phyloP scores from a whole-genome alignment of 2,329 filamentous ascomycete genomes.

The Torrubiella hemipterigena region DNA sequence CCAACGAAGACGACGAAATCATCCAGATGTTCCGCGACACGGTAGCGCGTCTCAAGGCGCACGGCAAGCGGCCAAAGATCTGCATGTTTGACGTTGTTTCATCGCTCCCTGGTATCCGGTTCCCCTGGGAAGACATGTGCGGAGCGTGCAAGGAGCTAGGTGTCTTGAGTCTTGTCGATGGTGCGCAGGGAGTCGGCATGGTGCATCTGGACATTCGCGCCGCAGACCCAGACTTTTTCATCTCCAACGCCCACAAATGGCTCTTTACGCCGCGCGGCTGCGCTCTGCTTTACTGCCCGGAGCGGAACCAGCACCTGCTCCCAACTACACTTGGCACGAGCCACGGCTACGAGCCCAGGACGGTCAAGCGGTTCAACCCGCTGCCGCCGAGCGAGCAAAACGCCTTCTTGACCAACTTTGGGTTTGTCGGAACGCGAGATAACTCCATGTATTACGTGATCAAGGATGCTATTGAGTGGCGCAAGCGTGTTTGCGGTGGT shows the following conservation, averaged over 20 bases:
- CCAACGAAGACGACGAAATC: slow-evolving; percentile 57
- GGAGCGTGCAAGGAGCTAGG: slow-evolving; percentile 52
- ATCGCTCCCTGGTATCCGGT: slow-evolving; percentile 63
- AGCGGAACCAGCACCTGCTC: slow-evolving; percentile 64
- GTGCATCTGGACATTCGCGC: slow-evolving; percentile 54
- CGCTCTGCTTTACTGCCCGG: slow-evolving; percentile 69
- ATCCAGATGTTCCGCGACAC: slow-evolving; percentile 46
- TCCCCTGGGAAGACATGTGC: slow-evolving; percentile 64
- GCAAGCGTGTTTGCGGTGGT: slow-evolving; percentile 56
- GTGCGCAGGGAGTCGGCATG: slow-evolving; percentile 75
- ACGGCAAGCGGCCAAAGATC: slow-evolving; percentile 51
- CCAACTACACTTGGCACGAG: slow-evolving; percentile 67
- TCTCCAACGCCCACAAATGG: slow-evolving; percentile 89
- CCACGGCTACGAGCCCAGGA: slow-evolving; percentile 55
- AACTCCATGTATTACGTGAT: slow-evolving; percentile 61
- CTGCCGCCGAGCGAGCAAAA: slow-evolving; percentile 35
- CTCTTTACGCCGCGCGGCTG: slow-evolving; percentile 69
- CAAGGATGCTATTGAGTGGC: slow-evolving; percentile 59
- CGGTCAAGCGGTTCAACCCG: slow-evolving; percentile 20
- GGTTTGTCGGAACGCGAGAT: slow-evolving; percentile 68
- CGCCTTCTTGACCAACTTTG: slow-evolving; percentile 57
- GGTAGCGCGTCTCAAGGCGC: slow-evolving; percentile 36
- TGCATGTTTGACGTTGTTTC: slow-evolving; percentile 69
- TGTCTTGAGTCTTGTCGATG: slow-evolving; percentile 68
- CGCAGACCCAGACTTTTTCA: slow-evolving; percentile 73